Conservation (phyloP, 1,139 yeast genomes). For the Debaryomyces coudertii region DNA sequence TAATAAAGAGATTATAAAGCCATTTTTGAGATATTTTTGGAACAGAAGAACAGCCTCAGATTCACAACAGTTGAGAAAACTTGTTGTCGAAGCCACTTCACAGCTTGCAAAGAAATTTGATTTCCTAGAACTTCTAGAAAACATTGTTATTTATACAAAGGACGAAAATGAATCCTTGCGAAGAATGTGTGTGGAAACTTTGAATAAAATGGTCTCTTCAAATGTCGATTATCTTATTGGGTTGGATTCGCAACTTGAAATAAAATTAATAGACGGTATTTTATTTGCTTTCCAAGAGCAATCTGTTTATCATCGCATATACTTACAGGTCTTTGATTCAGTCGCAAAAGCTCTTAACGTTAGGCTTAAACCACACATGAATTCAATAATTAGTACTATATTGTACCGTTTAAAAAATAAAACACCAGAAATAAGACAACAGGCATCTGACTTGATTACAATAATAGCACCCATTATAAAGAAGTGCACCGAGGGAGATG, state of each 20-base stretch:
- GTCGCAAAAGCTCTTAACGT: slow-evolving; percentile 69
- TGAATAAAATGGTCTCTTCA: slow-evolving; percentile 36
- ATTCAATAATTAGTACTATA: slow-evolving; percentile 73
- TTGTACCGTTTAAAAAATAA: slow-evolving; percentile 77
- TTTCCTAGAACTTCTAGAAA: slow-evolving; percentile 59
- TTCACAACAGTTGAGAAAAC: slow-evolving; percentile 47
- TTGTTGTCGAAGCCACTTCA: slow-evolving; percentile 76
- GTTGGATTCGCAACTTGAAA: slow-evolving; percentile 51
- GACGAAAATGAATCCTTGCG: slow-evolving; percentile 85
- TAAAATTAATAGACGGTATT: slow-evolving; percentile 76
- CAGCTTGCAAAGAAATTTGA: slow-evolving; percentile 72
- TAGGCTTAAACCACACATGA: slow-evolving; percentile 72
- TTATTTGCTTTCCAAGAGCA: slow-evolving; percentile 87
- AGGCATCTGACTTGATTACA: slow-evolving; percentile 79
- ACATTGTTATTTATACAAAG: slow-evolving; percentile 61
- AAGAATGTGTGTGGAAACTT: slow-evolving; percentile 75
- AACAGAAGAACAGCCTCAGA: slow-evolving; percentile 66
- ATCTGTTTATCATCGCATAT: slow-evolving; percentile 50
- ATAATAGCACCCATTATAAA: slow-evolving; percentile 70
- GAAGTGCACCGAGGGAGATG: slow-evolving; percentile 59
- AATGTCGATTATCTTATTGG: slow-evolving; percentile 41
- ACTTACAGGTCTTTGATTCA: slow-evolving; percentile 67
- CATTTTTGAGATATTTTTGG: slow-evolving; percentile 81
- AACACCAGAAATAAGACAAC: slow-evolving; percentile 74
- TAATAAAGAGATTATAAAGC: slow-evolving; percentile 51